phyloP scores from a whole-genome alignment of 768 basidiomycete genomes.

The Strobilomyces confusus region DNA sequence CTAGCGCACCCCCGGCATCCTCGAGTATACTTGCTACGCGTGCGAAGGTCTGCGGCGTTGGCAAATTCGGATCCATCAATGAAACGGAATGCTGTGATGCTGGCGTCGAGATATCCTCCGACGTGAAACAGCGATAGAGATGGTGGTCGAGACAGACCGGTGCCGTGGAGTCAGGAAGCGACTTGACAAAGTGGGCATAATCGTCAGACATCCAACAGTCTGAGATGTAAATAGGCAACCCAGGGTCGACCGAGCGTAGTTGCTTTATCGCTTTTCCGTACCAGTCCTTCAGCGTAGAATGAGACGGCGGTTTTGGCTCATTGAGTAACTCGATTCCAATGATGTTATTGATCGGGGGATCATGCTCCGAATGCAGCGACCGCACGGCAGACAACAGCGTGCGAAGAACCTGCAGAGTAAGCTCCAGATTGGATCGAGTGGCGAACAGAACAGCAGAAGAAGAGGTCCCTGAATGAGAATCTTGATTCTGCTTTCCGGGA shows the following conservation, averaged over 20 bases:
- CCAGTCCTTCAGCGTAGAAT: slow-evolving; percentile 54
- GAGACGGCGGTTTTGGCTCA: slow-evolving; percentile 51
- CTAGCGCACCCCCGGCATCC: slow-evolving; percentile 46
- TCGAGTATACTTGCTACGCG: slow-evolving; percentile 33
- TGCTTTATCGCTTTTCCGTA: slow-evolving; percentile 54
- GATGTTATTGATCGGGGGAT: slow-evolving; percentile 41
- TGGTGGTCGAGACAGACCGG: slow-evolving; percentile 75
- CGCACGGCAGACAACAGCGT: slow-evolving; percentile 34
- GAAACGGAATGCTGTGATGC: slow-evolving; percentile 52
- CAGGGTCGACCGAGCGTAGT: slow-evolving; percentile 47
- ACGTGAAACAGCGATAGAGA: slow-evolving; percentile 77
- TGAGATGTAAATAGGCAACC: slow-evolving; percentile 66
- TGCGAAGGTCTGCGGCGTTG: slow-evolving; percentile 39
- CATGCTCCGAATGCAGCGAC: slow-evolving; percentile 49
- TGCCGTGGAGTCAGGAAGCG: slow-evolving; percentile 27
- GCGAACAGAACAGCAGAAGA: slow-evolving; percentile 47
- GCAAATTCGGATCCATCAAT: slow-evolving; percentile 39
- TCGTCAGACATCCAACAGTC: slow-evolving; percentile 73
- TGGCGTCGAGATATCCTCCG: slow-evolving; percentile 48
- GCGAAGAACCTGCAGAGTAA: slow-evolving; percentile 47
- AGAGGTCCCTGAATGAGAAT: slow-evolving; percentile 63
- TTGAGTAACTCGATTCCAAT: slow-evolving; percentile 58
- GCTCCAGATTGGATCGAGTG: slow-evolving; percentile 39
- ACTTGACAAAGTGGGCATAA: slow-evolving; percentile 53
- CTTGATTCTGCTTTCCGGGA: slow-evolving; percentile 70